phyloP scores from a whole-genome alignment of 2,329 filamentous ascomycete species.

The Sarocladium kiliense region DNA sequence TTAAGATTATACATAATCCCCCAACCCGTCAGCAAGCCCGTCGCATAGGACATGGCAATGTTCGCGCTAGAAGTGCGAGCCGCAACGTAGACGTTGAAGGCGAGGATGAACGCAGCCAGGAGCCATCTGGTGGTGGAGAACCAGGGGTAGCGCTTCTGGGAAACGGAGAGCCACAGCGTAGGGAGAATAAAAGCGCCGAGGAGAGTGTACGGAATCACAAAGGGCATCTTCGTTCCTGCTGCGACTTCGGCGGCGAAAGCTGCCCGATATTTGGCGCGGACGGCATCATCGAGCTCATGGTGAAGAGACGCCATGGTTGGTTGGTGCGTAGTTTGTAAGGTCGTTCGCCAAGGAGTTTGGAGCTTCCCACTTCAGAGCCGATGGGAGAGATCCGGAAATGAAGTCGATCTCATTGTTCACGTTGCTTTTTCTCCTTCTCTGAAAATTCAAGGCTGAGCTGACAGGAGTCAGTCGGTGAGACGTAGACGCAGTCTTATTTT shows the following conservation, averaged over 20 bases:
- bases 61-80: constrained; percentile 43
- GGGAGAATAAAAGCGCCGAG: constrained; percentile 44
- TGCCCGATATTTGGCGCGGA: constrained; percentile 27
- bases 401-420: too few species aligned
- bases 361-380: too few species aligned
- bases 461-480: background rate
- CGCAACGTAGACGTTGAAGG: constrained; percentile 39
- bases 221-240: constrained; percentile 36
- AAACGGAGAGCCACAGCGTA: constrained; percentile 49
- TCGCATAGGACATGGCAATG: constrained; percentile 43
- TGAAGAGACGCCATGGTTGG: background rate
- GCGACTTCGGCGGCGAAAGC: constrained; percentile 30
- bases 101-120: constrained; percentile 37
- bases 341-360: too few species aligned
- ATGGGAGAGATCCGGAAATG: too few species aligned
- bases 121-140: constrained; percentile 44
- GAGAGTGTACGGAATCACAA: constrained; percentile 48
- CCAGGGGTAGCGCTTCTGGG: constrained; percentile 45
- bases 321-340: background rate
- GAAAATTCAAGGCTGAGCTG: background rate
- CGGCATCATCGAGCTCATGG: constrained; percentile 19
- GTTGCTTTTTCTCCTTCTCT: too few species aligned
- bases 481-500: background rate
- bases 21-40: constrained; percentile 47
- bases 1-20: constrained; percentile 43